Evolutionary conservation across 805 yeast genomes (phyloP), one percentile per base, ranked within the genome.

Genomic region (Saccharomyces mikatae): DNA sequence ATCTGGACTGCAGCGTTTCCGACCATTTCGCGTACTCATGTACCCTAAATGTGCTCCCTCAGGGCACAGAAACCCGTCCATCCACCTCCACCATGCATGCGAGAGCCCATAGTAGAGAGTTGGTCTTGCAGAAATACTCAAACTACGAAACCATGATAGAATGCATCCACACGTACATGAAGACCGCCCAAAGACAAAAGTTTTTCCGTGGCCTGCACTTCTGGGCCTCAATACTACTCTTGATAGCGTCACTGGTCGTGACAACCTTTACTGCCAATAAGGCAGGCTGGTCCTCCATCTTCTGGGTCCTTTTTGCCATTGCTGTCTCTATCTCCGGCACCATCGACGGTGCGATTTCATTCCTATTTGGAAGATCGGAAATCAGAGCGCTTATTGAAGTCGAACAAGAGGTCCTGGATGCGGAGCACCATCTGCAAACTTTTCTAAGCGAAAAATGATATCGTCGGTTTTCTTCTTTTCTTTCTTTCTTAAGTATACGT

Each of bases 11-110:
- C 44, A 86, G 96, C 3, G 84, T 80, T 58, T 89, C 97, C 0
- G 99, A 94, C 66, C 99, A 94, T 73, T 94, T 94, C 76, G 99
- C 92, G 0, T 87, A 86, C 62, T 62, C 77, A 1, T 76, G 81
- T 46, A 70, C 75, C 0, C 61, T 81, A 46, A 66, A 73, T 49
- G 55, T 75, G 2, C 53, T 64, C 21, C 60, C 66, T 6, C 59
- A 51, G 49, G 31, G 44, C 44, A 17, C 22, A 46, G 30, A 57
- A 49, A 48, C 53, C 53, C 44, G 32, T 47, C 1, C 54, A 50
- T 2, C 49, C 31, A 6, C 53, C 55, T 44, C 32, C 46, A 21
- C 21, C 50, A 46, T 32, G 46, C 41, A 29, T 47, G 47, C 22
- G 13, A 36, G 9, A 11, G 13, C 24, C 24, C 44, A 6, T 21